Evolutionary conservation across 1,284 basidiomycete species (phyloP).

Genomic region (Cryptococcus neoformans): DNA sequence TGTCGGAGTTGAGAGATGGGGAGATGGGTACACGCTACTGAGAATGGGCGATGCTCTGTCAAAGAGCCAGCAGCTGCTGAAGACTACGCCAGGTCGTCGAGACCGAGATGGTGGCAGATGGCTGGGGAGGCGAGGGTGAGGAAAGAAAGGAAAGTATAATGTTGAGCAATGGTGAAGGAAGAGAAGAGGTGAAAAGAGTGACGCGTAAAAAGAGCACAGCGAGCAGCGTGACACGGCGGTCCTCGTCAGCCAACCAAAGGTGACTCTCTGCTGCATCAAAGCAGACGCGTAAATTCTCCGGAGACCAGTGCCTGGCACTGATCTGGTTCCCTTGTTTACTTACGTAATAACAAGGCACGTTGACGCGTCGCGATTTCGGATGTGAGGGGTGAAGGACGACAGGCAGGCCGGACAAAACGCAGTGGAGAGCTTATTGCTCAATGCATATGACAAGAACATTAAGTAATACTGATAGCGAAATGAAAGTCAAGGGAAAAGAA

Average conservation of each 20-base stretch:
- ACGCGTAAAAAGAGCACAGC: background rate
- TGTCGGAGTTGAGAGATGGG: background rate
- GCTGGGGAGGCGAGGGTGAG: background rate
- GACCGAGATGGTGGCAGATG: background rate
- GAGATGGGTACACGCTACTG: background rate
- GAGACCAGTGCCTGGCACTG: background rate
- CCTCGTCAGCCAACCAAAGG: background rate
- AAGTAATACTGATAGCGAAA: no score
- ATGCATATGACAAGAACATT: no score
- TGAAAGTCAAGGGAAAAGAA: no score
- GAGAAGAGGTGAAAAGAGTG: no score
- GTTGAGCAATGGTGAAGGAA: background rate
- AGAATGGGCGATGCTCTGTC: conserved; percentile 9
- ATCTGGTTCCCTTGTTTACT: background rate
- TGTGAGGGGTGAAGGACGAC: no score
- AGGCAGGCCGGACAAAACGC: no score
- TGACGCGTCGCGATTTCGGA: no score
- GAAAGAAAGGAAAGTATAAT: background rate
- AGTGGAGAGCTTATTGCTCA: no score
- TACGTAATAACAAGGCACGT: conserved; percentile 7
- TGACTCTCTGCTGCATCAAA: background rate
- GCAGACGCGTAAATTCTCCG: background rate
- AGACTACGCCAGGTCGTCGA: conserved; percentile 6
- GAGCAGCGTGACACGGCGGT: background rate
- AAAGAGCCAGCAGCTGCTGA: conserved; percentile 9